These are phyloP conservation scores for Pyrus hybrid DNA, from an alignment of 331 rosid genomes.

Conservation along the genomic window DNA sequence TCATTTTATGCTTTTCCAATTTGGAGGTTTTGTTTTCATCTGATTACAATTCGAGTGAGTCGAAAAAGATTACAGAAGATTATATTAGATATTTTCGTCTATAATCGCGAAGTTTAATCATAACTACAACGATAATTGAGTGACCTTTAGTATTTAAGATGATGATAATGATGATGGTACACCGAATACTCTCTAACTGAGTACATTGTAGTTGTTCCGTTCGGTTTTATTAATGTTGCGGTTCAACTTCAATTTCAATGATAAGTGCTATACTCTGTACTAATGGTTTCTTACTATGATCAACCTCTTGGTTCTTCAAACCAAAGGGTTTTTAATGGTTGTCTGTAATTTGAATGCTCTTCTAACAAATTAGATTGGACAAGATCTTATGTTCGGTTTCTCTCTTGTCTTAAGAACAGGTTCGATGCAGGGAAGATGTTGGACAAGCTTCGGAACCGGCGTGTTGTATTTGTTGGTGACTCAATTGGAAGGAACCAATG, in stretches of 20 bases:
- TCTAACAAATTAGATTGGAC: not conserved
- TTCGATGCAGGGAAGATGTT: slow-evolving; percentile 66
- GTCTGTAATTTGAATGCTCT: not conserved
- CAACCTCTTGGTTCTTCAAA: not conserved
- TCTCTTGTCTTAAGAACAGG: slow-evolving; percentile 33
- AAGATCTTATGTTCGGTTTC: not conserved
- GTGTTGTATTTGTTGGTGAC: slow-evolving; percentile 85
- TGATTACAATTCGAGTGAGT: not conserved
- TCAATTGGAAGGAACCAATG: slow-evolving; percentile 92
- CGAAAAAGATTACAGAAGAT: not conserved
- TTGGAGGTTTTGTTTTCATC: not conserved
- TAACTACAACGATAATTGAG: not conserved
- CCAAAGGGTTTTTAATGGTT: too few species aligned
- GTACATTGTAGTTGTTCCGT: not conserved
- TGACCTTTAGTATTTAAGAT: not conserved
- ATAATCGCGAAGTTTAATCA: not conserved
- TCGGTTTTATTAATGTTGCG: not conserved
- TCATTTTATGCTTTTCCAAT: not conserved
- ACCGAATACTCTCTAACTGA: not conserved
- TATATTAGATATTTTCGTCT: not conserved
- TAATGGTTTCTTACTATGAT: not conserved
- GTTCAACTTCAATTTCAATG: not conserved
- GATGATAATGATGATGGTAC: not conserved
- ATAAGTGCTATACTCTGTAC: not conserved
- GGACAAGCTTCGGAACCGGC: slow-evolving; percentile 54